Conservation (phyloP, 129 eudicot genomes). For the Lactuca saligna region DNA sequence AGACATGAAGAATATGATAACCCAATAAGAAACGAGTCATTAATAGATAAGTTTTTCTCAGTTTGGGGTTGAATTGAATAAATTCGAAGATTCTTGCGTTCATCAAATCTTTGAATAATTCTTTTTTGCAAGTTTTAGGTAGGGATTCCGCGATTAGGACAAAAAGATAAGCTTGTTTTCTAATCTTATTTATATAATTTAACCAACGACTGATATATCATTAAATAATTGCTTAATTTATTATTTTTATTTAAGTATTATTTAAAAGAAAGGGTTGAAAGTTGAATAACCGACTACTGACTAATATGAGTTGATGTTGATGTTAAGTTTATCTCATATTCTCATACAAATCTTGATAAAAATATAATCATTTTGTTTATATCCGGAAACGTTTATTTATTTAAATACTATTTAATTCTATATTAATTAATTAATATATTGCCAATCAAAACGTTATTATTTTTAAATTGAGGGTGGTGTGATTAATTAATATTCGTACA, state of each 20-base stretch:
- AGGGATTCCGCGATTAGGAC: constrained; percentile 43
- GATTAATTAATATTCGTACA: constrained; percentile 16
- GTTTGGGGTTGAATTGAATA: constrained; percentile 22
- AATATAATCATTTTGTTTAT: neutral
- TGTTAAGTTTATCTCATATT: constrained; percentile 7
- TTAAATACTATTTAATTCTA: neutral
- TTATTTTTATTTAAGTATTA: neutral
- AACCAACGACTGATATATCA: neutral
- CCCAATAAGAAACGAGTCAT: constrained; percentile 3
- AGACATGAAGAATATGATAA: neutral
- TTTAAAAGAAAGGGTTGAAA: neutral
- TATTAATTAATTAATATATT: neutral
- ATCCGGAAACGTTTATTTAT: neutral
- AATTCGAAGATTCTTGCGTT: constrained; percentile 48
- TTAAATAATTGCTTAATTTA: neutral
- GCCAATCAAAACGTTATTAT: neutral
- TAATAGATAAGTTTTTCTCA: constrained; percentile 4
- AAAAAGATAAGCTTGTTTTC: constrained; percentile 24
- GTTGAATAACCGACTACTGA: neutral
- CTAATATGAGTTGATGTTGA: constrained; percentile 15
- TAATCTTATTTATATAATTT: neutral
- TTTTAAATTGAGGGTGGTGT: neutral
- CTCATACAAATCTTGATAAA: neutral
- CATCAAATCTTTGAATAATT: constrained; percentile 47
- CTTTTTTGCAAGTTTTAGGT: constrained; percentile 18